Percentiles rank a stretch among this genome's conserved stretches.
phyloP scores from a whole-genome alignment of 1,139 yeast genomes.

The Pichia inconspicua region DNA sequence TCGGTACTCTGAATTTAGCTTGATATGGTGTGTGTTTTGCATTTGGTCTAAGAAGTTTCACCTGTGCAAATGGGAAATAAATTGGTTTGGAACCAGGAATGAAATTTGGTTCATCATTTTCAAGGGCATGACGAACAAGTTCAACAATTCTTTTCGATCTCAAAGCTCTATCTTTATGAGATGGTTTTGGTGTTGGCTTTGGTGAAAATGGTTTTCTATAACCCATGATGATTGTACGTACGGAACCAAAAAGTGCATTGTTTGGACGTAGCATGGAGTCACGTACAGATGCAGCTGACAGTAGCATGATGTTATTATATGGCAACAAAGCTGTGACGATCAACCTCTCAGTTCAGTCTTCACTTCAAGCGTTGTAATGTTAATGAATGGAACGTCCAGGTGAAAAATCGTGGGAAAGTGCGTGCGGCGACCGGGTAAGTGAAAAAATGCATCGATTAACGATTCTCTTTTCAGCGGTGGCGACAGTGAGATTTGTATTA shows the following conservation, averaged over 20 bases:
- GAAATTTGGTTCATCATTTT: slow-evolving; percentile 69
- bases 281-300: not conserved
- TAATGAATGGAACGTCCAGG: not conserved
- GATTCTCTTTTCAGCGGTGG: not conserved
- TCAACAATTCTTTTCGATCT: slow-evolving; percentile 28
- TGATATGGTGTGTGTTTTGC: slow-evolving; percentile 95
- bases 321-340: not conserved
- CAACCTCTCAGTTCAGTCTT: not conserved
- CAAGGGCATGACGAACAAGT: slow-evolving; percentile 48
- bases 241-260: not conserved
- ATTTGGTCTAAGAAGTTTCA: slow-evolving; percentile 73
- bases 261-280: not conserved
- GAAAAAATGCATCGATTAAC: not conserved
- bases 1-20: slow-evolving; percentile 89
- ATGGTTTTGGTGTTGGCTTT: slow-evolving; percentile 16
- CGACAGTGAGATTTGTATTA: not conserved
- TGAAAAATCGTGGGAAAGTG: not conserved
- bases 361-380: too few species aligned
- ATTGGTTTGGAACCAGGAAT: slow-evolving; percentile 63
- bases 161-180: slow-evolving; percentile 19
- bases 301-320: not conserved
- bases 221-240: slow-evolving; percentile 21
- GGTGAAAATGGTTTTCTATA: slow-evolving; percentile 23
- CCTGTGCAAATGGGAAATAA: slow-evolving; percentile 78
- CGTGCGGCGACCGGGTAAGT: not conserved